Evolutionary conservation across 176 grass and related monocot genomes (phyloP).

Genomic region (Phragmites australis): DNA sequence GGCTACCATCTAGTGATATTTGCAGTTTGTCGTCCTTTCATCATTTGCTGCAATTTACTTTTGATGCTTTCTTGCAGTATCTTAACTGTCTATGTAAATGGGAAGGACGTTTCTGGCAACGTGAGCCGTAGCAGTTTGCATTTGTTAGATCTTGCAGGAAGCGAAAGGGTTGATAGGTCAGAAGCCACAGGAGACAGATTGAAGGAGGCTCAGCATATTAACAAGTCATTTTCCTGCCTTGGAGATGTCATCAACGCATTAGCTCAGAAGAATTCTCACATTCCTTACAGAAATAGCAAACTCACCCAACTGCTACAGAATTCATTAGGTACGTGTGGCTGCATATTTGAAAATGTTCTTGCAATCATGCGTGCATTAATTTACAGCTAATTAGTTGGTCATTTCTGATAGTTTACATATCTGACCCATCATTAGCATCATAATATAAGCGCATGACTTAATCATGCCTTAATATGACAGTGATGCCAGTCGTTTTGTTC

Average conservation of each 20-base stretch:
- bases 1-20: neutral
- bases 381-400: constrained; percentile 3
- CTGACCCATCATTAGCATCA: constrained; percentile 19
- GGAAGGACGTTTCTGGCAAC: constrained; percentile 62
- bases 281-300: constrained; percentile 95
- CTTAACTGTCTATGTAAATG: constrained; percentile 84
- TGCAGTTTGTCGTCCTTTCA: constrained; percentile 15
- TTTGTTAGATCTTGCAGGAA: constrained; percentile 96
- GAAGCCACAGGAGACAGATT: constrained; percentile 77
- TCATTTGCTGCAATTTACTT: constrained; percentile 22
- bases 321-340: constrained; percentile 65
- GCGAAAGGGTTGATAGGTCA: constrained; percentile 85
- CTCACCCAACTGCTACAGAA: constrained; percentile 85
- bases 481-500: neutral
- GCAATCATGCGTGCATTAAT: neutral
- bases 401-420: constrained; percentile 28
- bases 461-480: constrained; percentile 2
- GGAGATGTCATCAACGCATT: constrained; percentile 94
- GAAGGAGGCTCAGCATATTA: constrained; percentile 84
- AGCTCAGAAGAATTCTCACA: constrained; percentile 88
- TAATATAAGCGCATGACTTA: constrained; percentile 13
- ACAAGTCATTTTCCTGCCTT: constrained; percentile 92
- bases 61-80: constrained; percentile 53
- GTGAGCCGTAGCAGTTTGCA: constrained; percentile 64
- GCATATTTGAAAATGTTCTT: constrained; percentile 21